Base-by-base conservation (phyloP, 2,329 filamentous ascomycete species). In the Mariannaea sp. region DNA sequence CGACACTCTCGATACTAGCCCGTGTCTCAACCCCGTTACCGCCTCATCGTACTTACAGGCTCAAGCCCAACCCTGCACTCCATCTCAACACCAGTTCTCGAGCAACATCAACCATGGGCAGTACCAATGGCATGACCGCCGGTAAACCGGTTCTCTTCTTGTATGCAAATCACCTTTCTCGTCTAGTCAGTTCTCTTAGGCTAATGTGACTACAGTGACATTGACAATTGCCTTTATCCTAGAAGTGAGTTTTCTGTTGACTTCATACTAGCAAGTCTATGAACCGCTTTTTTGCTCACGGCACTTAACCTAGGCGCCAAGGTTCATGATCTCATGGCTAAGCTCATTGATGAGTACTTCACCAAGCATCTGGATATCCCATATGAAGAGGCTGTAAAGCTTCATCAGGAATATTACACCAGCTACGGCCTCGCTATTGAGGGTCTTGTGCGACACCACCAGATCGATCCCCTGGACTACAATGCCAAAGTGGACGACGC, bases 401-500 rank as follows among this genome's bases (percentile, higher is more conserved):
- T 99, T 20, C 94, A 97, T 73, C 80, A 85, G 71, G 89, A 92
- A 65, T 99, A 99, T 77, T 99, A 97, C 77, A 88, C 86, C 67
- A 92, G 90, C 71, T 99, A 99, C 70, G 94, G 95, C 24, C 84
- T 99, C n/a, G 94, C 94, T 24, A 95, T 99, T 59, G 92, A 97
- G 75, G 94, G 94, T 1, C 82, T 99, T 1, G 90, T 96, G 30
- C 86, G 91, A 8, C 89, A 97, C 73, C 94, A 99, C 76, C 86
- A 96, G 73, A 96, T 99, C 65, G 90, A 97, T 67, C 90, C 94
- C 1, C 79, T 99, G 5, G 92, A 95, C 49, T 99, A 97, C 78
- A 99, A 99, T 71, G 76, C 83, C 60, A 88, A 96, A 73, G 94
- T 99, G 10, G 94, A 99, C 69, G 94, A 99, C 71, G 94, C 94